Evolutionary conservation across 495 filamentous ascomycete genomes (phyloP).

Genomic region (Aspergillus kassunensis): DNA sequence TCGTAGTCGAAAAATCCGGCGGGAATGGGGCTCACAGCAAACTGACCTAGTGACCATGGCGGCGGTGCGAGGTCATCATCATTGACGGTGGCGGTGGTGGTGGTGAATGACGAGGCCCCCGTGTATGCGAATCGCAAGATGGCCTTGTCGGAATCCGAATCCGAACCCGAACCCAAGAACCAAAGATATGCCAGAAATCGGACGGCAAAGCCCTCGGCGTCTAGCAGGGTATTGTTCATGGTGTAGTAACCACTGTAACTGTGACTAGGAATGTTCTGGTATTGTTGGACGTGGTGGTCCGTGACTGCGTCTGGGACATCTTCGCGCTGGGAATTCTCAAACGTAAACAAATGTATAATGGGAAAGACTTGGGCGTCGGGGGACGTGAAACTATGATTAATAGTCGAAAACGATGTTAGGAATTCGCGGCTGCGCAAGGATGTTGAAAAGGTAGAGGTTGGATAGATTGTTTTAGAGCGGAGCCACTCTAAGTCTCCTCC

Average conservation of each 20-base stretch:
- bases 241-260: constrained; percentile 6
- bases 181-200: constrained; percentile 18
- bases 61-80: too few relatives aligned
- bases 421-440: constrained; percentile 8
- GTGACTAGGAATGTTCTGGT: not conserved
- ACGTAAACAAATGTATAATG: constrained; percentile 14
- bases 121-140: constrained; percentile 19
- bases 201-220: constrained; percentile 14
- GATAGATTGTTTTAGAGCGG: constrained; percentile 13
- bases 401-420: not conserved
- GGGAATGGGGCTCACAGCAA: constrained; percentile 14
- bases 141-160: constrained; percentile 17
- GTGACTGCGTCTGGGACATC: constrained; percentile 7
- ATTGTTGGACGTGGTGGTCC: constrained; percentile 6
- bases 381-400: not conserved
- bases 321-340: constrained; percentile 8
- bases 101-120: not conserved
- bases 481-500: constrained; percentile 13
- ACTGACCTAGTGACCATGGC: not conserved
- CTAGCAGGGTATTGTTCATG: constrained; percentile 11
- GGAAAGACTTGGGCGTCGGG: not conserved
- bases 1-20: constrained; percentile 7
- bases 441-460: constrained; percentile 14
- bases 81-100: too few relatives aligned
- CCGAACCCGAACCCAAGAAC: constrained; percentile 10